A percentile compares a stretch with the other conserved stretches of the same genome.
phyloP scores from a whole-genome alignment of 305 asterid species.

The Fraxinus sp. region DNA sequence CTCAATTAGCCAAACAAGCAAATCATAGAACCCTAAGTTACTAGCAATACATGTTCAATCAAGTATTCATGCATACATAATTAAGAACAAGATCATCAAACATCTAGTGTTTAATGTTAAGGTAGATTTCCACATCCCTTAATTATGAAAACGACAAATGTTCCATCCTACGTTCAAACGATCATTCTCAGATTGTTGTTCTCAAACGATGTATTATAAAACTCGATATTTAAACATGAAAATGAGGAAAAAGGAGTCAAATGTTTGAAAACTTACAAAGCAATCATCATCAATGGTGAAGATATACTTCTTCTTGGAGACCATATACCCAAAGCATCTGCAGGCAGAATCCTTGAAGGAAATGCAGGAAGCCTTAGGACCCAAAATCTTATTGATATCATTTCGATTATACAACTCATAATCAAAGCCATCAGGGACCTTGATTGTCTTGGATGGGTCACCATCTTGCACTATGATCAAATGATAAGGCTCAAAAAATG shows the following conservation, averaged over 20 bases:
- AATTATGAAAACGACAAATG: background rate
- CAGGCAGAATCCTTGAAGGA: conserved; percentile 65
- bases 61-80: background rate
- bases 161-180: background rate
- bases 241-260: background rate
- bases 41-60: background rate
- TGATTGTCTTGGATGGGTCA: conserved; percentile 49
- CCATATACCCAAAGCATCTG: conserved; percentile 57
- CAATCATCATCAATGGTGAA: conserved; percentile 62
- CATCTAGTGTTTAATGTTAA: background rate
- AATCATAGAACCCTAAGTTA: background rate
- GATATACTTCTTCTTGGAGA: conserved; percentile 63
- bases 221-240: background rate
- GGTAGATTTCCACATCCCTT: background rate
- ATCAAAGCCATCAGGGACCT: conserved; percentile 48
- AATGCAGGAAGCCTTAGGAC: conserved; percentile 54
- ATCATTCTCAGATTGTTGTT: background rate
- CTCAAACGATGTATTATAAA: background rate
- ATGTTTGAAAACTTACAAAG: conserved; percentile 35
- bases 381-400: conserved; percentile 48
- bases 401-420: conserved; percentile 56
- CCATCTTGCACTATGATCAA: conserved; percentile 58
- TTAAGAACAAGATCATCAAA: background rate
- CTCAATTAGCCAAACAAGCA: background rate
- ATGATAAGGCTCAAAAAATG: conserved; percentile 46